Evolutionary conservation across 2,329 filamentous ascomycete species (phyloP), one percentile per base, ranked within the genome.

Genomic region (Sclerotinia borealis): DNA sequence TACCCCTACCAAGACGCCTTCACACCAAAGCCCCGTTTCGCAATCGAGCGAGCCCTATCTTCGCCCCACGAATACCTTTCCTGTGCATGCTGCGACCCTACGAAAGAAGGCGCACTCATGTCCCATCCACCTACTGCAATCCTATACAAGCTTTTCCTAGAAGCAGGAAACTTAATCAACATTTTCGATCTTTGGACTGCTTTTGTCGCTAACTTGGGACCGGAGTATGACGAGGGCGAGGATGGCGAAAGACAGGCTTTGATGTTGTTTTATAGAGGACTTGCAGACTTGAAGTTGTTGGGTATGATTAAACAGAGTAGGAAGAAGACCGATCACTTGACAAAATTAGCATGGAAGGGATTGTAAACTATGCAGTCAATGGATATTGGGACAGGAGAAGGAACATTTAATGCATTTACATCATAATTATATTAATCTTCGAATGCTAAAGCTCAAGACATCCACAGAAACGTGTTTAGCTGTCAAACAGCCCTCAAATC

Each of bases 271-370:
- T 97, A 97, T 76, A 84, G 87, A 65, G 90, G 85, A 6, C 76
- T 98, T 66, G 91, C 93, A 0, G 95, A 99, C 76, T 76, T 99
- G 74, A 89, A 88, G 75, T 85, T 88, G 61, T 80, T 99, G 71
- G 95, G 95, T 9, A 89, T 97, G 77, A 83, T 98, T 66, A 97
- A 95, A 79, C 83, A 84, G 66, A 98, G 89, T 72, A 90, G 89
- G 77, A 96, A 93, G 80, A 96, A 96, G 80, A 85, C 87, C 29
- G 95, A 98, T 74, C 93, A 98, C 77, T 79, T 98, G 69, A 88
- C 91, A 45, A 98, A 97, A 79, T 81, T 92, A 41, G 79, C 81
- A 59, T 91, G 88, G 86, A 92, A 90, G 74, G 95, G 93, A 70
- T 78, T 95, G 66, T 86, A 71, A 76, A 62, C 11, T 31, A 27